Evolutionary conservation across 139 green algal genomes (phyloP), one percentile per base, ranked within the genome.

Genomic region (Marvania coccoides): DNA sequence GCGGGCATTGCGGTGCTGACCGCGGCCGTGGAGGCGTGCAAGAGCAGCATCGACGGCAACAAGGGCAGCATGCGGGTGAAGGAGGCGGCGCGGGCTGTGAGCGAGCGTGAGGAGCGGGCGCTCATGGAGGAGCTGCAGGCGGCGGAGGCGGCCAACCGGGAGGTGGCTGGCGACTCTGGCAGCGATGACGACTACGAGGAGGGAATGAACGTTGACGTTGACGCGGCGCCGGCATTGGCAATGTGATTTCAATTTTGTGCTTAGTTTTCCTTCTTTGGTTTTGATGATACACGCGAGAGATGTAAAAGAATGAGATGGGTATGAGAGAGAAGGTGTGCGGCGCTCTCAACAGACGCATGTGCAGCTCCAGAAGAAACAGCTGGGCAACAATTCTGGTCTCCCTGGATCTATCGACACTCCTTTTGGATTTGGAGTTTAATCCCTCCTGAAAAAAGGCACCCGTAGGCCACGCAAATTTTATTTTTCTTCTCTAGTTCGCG

Each of bases 21-120:
- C n/a, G 45, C 73, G 35, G 90, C 90, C 13, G 88, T 88, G 35
- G 84, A 92, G 42, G 86, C 77, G 10, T 89, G 83, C 66, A 67
- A 82, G 57, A 79, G 67, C 15, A 75, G 63, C 34, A 95, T 98
- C 60, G 90, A 93, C 42, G 72, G 33, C 15, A 71, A 72, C 37
- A 90, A 92, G 67, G 94, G 94, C 58, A 91, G 91, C 78, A 75
- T 99, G 51, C 55, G 86, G 26, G 82, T 98, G 23, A 97, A 97
- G 81, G 91, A 97, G 75, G 83, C 81, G 33, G 79, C 94, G 6
- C 84, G 94, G n/a, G 90, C 87, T 23, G 92, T 98, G 31, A 93
- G 83, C 47, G 94, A 97, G 75, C 77, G 86, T 9, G 94, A 99
- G 69, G 93, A 98, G 72, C 72, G 83, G 23, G 69, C 95, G 53